phyloP scores from a whole-genome alignment of 2,329 filamentous ascomycete species.

The Colletotrichum cuscutae region DNA sequence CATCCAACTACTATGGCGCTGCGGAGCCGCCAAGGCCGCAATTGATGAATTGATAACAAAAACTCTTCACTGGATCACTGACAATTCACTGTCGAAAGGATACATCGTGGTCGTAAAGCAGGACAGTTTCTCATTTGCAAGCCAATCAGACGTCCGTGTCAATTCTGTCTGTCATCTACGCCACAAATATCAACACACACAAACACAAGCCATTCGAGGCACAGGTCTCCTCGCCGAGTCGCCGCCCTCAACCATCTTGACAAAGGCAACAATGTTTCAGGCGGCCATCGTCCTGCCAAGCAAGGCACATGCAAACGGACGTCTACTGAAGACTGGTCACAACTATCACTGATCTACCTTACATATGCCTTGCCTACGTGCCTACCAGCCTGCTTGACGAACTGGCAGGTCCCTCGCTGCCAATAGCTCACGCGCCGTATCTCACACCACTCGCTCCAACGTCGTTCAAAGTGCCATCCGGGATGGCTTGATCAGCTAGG shows the following conservation, averaged over 20 bases:
- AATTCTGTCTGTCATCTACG: background rate
- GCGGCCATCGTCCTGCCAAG: background rate
- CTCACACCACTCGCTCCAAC: background rate
- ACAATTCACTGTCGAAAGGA: background rate
- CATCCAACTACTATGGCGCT: background rate
- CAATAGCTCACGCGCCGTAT: background rate
- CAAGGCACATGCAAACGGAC: background rate
- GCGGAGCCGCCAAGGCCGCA: conserved; percentile 4
- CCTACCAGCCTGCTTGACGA: background rate
- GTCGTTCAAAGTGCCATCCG: background rate
- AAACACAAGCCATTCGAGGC: background rate
- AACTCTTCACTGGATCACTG: background rate
- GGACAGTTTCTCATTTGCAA: background rate
- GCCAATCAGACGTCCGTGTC: background rate
- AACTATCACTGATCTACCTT: no score
- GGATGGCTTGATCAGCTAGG: background rate
- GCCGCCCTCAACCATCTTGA: background rate
- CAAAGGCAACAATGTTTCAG: background rate
- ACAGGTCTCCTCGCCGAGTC: background rate
- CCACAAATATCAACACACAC: background rate
- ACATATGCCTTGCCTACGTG: no score
- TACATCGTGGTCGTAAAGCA: background rate
- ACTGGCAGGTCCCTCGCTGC: background rate
- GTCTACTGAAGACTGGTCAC: no score
- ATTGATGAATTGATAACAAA: background rate